phyloP scores from a whole-genome alignment of 2,329 filamentous ascomycete genomes.

The Sporothrix mexicana region DNA sequence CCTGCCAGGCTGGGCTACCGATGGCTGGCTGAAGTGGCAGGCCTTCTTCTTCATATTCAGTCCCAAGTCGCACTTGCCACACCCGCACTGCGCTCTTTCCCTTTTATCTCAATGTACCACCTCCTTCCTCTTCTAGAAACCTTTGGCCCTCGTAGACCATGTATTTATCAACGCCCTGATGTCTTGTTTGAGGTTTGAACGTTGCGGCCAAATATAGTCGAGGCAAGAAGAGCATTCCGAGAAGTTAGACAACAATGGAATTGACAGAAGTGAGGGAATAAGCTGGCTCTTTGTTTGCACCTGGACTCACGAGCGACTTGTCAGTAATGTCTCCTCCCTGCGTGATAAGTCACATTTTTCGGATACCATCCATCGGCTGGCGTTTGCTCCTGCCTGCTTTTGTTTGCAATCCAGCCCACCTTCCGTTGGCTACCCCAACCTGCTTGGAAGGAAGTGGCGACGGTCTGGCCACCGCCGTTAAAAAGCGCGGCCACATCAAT shows the following conservation, averaged over 20 bases:
- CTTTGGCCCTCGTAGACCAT: too few species aligned
- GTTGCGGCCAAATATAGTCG: too few species aligned
- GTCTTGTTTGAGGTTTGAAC: too few species aligned
- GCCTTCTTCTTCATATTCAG: conserved; percentile 8
- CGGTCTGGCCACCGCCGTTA: not conserved
- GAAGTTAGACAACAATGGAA: not conserved
- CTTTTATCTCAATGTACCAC: not conserved
- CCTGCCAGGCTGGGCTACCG: not conserved
- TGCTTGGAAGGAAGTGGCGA: not conserved
- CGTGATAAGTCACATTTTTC: conserved; percentile 27
- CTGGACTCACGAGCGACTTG: not conserved
- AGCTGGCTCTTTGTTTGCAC: not conserved
- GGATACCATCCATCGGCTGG: conserved; percentile 12
- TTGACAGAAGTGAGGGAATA: not conserved
- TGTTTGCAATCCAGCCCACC: not conserved
- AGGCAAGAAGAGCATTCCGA: too few species aligned
- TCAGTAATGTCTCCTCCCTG: not conserved
- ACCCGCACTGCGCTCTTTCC: conserved; percentile 1
- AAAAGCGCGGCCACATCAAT: too few species aligned
- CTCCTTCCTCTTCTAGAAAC: conserved; percentile 8
- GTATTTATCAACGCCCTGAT: not conserved
- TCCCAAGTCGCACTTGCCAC: conserved; percentile 23
- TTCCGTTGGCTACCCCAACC: not conserved
- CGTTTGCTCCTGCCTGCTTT: conserved; percentile 3
- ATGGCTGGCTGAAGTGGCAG: conserved; percentile 1